Base-by-base conservation (phyloP, 2,329 filamentous ascomycete species). In the Teratosphaeria epicoccoides region DNA sequence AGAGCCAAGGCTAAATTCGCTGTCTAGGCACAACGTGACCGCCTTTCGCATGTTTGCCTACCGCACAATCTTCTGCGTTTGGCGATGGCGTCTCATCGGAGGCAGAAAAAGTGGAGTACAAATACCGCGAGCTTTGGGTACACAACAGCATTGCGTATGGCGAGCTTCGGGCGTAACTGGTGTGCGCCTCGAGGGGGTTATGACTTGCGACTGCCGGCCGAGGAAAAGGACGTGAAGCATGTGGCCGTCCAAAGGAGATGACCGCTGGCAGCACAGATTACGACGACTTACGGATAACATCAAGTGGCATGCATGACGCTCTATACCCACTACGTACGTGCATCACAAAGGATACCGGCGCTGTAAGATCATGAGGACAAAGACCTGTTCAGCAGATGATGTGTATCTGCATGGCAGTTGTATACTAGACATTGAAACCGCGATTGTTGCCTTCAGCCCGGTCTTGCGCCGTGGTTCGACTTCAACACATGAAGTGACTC, bases 1-100 rank as follows among this genome's bases (percentile, higher is more conserved):
- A 84, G 94, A 63, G 93, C 93, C 52, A 97, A 94, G 79, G 87
- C 93, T 63, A 98, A 96, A 79, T 88, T 88, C 71, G 77, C 79
- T 48, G 89, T 89, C 65, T 96, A 85, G 59, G 55, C 47, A 40
- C 33, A 26, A 20, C 23, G 22, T n/a, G 24, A 47, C 24, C 10
- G 24, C 14, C 23, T 33, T 17, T 40, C 33, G 33, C 33, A 40
- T 40, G 33, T 40, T 17, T 17, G 33, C 33, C 33, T 40, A 20
- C 6, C 33, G 33, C 33, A 40, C 33, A 17, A 17, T 33, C 22
- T 37, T 17, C 24, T 7, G 20, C 24, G 26, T 17, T 28, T 20
- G 37, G 37, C n/a, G 33, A 22, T 17, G 24, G 33, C 29, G 24
- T 46, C 11, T 24, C 37, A 47, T 33, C 24, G 46, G 20, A 29